Evolutionary conservation across 1,139 yeast species (phyloP).

Genomic region (Spathaspora jeffriesii): DNA sequence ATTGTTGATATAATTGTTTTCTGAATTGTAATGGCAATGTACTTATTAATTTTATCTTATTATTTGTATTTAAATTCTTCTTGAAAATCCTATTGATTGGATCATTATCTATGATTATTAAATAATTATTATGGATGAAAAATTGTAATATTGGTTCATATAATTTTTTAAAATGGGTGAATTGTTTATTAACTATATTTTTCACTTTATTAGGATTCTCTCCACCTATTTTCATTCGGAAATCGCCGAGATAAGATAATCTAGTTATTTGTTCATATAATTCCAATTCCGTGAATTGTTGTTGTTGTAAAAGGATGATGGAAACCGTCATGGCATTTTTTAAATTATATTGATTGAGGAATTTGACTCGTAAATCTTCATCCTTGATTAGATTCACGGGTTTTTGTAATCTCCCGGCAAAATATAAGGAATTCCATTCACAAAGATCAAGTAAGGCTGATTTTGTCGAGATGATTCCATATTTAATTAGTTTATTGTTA

Average conservation of each 20-base stretch:
- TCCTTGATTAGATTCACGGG: slow-evolving; percentile 76
- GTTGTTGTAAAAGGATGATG: slow-evolving; percentile 42
- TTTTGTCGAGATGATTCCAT: slow-evolving; percentile 77
- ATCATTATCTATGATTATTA: slow-evolving; percentile 17
- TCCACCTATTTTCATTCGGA: slow-evolving; percentile 83
- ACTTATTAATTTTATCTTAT: slow-evolving; percentile 30
- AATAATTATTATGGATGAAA: slow-evolving; percentile 21
- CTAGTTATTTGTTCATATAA: slow-evolving; percentile 78
- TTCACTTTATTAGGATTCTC: slow-evolving; percentile 89
- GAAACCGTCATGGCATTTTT: slow-evolving; percentile 81
- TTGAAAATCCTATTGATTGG: slow-evolving; percentile 18
- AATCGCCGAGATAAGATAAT: slow-evolving; percentile 88
- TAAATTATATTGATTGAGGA: slow-evolving; percentile 75
- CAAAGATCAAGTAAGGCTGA: slow-evolving; percentile 65
- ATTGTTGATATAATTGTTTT: slow-evolving; percentile 41
- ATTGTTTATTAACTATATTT: slow-evolving; percentile 83
- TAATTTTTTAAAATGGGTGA: slow-evolving; percentile 62
- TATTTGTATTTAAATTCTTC: slow-evolving; percentile 16
- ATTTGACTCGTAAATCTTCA: slow-evolving; percentile 44
- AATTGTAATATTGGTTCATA: slow-evolving; percentile 61
- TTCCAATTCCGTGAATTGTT: slow-evolving; percentile 57
- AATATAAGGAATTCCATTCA: slow-evolving; percentile 82
- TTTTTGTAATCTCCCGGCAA: slow-evolving; percentile 93
- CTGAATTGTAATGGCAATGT: slow-evolving; percentile 57
- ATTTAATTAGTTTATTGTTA: slow-evolving; percentile 64